Evolutionary conservation across 2,329 filamentous ascomycete species (phyloP), one percentile per base, ranked within the genome.

Genomic region (Macrophomina tecta): DNA sequence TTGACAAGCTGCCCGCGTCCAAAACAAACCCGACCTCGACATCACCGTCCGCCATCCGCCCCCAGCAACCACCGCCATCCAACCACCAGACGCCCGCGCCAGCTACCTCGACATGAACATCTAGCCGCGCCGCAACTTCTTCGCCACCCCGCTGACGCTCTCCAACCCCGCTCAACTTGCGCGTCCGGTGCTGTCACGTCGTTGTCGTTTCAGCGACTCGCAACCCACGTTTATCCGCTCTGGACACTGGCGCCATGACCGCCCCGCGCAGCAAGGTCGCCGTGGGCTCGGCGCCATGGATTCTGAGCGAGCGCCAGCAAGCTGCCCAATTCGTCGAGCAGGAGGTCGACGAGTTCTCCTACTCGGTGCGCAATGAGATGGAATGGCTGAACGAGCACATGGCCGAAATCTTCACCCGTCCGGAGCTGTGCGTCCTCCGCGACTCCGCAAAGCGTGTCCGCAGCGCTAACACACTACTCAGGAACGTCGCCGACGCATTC

Each of bases 301-400:
- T 97, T 70, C 83, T 89, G 38, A 89, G 92, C 71, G 95, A 99
- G 83, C 88, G 94, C 72, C 86, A 90, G 51, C 91, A 94, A 74
- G 90, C 92, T 14, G 82, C 89, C 65, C 87, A 91, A 70, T 89
- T 97, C 69, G 86, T 91, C 16, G 85, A 90, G 55, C 87, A 93
- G 66, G 95, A 98, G 78, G 87, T 92, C 65, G 94, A 98, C 72
- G 96, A 99, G 81, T 96, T 98, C 75, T 88, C 91, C 51, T 98
- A 92, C 81, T 93, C 93, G 36, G 94, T 92, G 69, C 89, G 92
- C 67, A 97, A 98, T 80, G 95, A 99, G 78, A 83, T 98, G 75
- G 94, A 98, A 77, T 99, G 95, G 95, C 84, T 99, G 73, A 98
- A 99, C 75, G 95, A 98, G 81, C 95, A 99, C 79, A 97, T 99